Percentiles rank a stretch among this genome's conserved stretches.
Conservation (phyloP, 352 stramenopile species). For the Phytophthora pisi region DNA sequence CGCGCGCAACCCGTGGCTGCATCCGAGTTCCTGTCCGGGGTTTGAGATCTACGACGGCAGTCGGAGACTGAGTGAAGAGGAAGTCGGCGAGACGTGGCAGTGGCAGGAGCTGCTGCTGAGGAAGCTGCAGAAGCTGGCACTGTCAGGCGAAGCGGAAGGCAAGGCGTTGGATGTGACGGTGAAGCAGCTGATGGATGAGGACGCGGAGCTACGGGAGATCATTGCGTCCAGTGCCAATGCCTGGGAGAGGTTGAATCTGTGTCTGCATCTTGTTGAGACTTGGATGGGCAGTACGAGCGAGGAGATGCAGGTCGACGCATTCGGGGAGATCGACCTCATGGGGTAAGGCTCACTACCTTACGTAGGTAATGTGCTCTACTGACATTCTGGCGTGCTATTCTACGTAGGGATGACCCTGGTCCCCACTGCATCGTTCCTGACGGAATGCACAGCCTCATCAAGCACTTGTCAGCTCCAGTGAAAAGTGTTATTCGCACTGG, state of each 20-base stretch:
- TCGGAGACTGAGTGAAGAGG: constrained; percentile 31
- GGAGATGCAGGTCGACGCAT: constrained; percentile 54
- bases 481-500: constrained; percentile 33
- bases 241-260: constrained; percentile 36
- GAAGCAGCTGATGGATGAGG: constrained; percentile 27
- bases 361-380: neutral
- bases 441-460: constrained; percentile 52
- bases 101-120: constrained; percentile 47
- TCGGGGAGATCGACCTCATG: constrained; percentile 57
- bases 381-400: constrained; percentile 2
- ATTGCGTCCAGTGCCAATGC: constrained; percentile 21
- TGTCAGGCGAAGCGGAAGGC: constrained; percentile 13
- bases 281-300: constrained; percentile 58
- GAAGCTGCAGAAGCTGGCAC: constrained; percentile 42
- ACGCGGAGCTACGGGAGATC: constrained; percentile 22
- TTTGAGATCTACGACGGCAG: constrained; percentile 48
- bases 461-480: constrained; percentile 35
- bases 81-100: constrained; percentile 50
- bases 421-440: constrained; percentile 48
- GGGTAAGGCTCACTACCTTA: constrained; percentile 15
- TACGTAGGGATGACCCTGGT: constrained; percentile 51
- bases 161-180: constrained; percentile 40
- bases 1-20: constrained; percentile 59
- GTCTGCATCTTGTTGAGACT: constrained; percentile 50
- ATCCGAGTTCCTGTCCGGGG: constrained; percentile 48